These are phyloP conservation scores for Citrus medica DNA, from an alignment of 345 rosid genomes.

Conservation along the genomic window DNA sequence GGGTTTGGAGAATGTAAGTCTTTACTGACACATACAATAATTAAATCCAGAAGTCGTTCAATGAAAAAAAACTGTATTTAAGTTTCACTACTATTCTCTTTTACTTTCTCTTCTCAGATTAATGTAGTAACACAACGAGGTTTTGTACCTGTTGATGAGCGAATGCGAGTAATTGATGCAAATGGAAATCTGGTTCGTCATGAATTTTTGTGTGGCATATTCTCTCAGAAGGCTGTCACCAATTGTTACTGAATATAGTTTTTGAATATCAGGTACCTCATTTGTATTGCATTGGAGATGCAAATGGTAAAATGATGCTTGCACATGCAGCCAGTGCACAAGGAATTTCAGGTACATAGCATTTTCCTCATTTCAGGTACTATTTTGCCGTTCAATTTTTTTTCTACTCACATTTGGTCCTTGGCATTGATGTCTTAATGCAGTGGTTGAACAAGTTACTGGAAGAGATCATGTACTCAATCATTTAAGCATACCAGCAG, in stretches of 20 bases:
- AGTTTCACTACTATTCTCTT: not conserved
- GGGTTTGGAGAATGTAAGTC: slow-evolving; percentile 84
- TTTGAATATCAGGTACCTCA: slow-evolving; percentile 66
- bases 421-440: slow-evolving; percentile 14
- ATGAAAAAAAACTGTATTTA: not conserved
- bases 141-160: slow-evolving; percentile 89
- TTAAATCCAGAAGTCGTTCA: not conserved
- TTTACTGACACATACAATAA: slow-evolving; percentile 8
- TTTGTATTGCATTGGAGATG: slow-evolving; percentile 93
- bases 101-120: slow-evolving; percentile 38
- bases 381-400: not conserved
- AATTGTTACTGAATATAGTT: slow-evolving; percentile 10
- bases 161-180: slow-evolving; percentile 83
- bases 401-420: slow-evolving; percentile 4
- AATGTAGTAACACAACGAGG: slow-evolving; percentile 88
- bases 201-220: not conserved
- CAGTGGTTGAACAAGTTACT: slow-evolving; percentile 95
- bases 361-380: not conserved
- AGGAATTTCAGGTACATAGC: slow-evolving; percentile 85
- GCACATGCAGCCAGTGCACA: slow-evolving; percentile 99
- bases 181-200: slow-evolving; percentile 67
- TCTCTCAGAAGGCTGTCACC: not conserved
- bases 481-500: slow-evolving; percentile 95
- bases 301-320: slow-evolving; percentile 98
- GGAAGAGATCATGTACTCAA: slow-evolving; percentile 92